phyloP scores from a whole-genome alignment of 2,329 filamentous ascomycete species.

The Pezicula carpinea region DNA sequence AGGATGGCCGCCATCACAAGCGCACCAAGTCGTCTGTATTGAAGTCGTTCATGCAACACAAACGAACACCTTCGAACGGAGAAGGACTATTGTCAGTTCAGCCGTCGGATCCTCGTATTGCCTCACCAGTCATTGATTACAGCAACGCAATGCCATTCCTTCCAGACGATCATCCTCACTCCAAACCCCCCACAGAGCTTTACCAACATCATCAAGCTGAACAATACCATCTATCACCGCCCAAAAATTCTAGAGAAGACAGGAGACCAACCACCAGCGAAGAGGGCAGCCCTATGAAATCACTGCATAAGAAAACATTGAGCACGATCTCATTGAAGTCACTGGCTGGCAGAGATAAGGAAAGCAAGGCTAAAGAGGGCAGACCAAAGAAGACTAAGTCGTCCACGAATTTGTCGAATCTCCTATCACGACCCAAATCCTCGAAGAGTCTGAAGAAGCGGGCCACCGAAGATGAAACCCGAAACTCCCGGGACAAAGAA shows the following conservation, averaged over 20 bases:
- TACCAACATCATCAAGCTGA: slow-evolving; percentile 48
- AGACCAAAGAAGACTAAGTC: slow-evolving; percentile 80
- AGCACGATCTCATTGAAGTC: slow-evolving; percentile 42
- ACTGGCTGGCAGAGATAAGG: slow-evolving; percentile 31
- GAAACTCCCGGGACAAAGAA: slow-evolving; percentile 67
- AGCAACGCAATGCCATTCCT: slow-evolving; percentile 28
- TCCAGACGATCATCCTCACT: slow-evolving; percentile 31
- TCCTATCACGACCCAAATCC: slow-evolving; percentile 73
- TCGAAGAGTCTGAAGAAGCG: slow-evolving; percentile 59
- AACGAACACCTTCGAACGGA: slow-evolving; percentile 25
- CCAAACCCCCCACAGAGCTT: slow-evolving; percentile 50
- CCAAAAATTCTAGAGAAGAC: slow-evolving; percentile 34
- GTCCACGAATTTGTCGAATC: slow-evolving; percentile 70
- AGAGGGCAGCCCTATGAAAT: slow-evolving; percentile 21
- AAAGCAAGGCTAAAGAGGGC: slow-evolving; percentile 17
- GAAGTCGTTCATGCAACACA: slow-evolving; percentile 27
- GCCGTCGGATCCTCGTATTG: slow-evolving; percentile 14
- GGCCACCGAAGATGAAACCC: slow-evolving; percentile 45
- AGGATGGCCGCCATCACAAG: slow-evolving; percentile 22
- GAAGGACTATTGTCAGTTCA: slow-evolving; percentile 16
- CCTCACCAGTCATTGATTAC: slow-evolving; percentile 16
- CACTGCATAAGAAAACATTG: slow-evolving; percentile 41
- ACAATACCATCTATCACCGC: slow-evolving; percentile 30
- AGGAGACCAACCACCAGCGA: slow-evolving; percentile 24
- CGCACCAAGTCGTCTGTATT: slow-evolving; percentile 29